Percentiles rank a stretch among this genome's conserved stretches.
These are phyloP conservation scores for Beauveria medogensis DNA, from an alignment of 2,329 filamentous ascomycete genomes.

Conservation along the genomic window DNA sequence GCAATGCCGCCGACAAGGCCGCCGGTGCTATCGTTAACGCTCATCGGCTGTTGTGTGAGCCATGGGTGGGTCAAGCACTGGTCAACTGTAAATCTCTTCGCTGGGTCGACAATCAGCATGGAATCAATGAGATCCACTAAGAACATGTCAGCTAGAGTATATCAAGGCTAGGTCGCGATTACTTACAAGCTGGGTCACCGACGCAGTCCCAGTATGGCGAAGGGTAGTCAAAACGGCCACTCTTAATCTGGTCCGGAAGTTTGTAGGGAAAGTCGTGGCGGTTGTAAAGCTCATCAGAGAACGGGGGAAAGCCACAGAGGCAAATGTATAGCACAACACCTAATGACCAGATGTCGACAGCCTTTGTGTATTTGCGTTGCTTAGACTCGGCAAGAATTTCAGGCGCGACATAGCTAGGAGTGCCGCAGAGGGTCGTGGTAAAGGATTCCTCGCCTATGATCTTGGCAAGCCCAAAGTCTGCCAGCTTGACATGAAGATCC, in stretches of 20 bases:
- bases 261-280: conserved; percentile 71
- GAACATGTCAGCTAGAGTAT: not conserved
- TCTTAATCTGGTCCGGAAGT: conserved; percentile 81
- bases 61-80: conserved; percentile 88
- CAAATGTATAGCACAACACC: conserved; percentile 98
- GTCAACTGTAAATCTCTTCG: conserved; percentile 78
- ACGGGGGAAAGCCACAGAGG: conserved; percentile 91
- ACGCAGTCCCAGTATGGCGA: conserved; percentile 75
- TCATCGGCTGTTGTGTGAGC: conserved; percentile 57
- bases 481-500: conserved; percentile 78
- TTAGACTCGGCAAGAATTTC: conserved; percentile 82
- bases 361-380: conserved; percentile 83
- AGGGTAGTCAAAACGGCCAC: conserved; percentile 85
- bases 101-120: conserved; percentile 86
- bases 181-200: conserved; percentile 60
- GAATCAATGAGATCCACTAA: conserved; percentile 80
- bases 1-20: conserved; percentile 82
- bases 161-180: not conserved
- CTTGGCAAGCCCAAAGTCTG: conserved; percentile 94
- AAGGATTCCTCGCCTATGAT: conserved; percentile 98
- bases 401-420: conserved; percentile 93
- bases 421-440: conserved; percentile 91
- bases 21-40: conserved; percentile 78
- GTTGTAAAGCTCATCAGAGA: conserved; percentile 85
- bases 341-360: conserved; percentile 92